Evolutionary conservation across 2,329 filamentous ascomycete species (phyloP).

Genomic region (Dactylellina drechsleri): DNA sequence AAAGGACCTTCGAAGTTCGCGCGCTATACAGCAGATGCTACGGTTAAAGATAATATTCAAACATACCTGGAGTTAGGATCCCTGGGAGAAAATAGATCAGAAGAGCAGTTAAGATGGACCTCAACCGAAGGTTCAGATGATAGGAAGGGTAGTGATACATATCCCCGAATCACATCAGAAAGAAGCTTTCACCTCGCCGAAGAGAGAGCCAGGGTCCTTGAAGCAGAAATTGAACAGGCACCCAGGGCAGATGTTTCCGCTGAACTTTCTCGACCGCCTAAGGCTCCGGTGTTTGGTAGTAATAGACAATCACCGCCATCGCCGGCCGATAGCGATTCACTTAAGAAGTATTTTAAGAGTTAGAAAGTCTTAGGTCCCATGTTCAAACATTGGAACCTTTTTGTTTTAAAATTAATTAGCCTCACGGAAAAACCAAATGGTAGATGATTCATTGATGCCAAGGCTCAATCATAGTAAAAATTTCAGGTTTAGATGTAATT

Average conservation of each 20-base stretch:
- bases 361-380: background rate
- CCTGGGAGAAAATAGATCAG: constrained; percentile 13
- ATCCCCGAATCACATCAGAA: constrained; percentile 32
- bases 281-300: constrained; percentile 19
- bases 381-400: too few species aligned
- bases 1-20: constrained; percentile 40
- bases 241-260: background rate
- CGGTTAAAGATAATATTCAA: constrained; percentile 34
- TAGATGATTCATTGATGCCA: too few species aligned
- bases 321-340: constrained; percentile 13
- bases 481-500: too few species aligned
- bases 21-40: constrained; percentile 45
- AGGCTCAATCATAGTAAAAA: too few species aligned
- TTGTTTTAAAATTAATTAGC: too few species aligned
- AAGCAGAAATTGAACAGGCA: constrained; percentile 19
- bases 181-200: constrained; percentile 43
- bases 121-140: constrained; percentile 19
- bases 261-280: constrained; percentile 28
- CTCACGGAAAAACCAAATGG: too few species aligned
- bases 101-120: constrained; percentile 18
- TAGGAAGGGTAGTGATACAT: constrained; percentile 19
- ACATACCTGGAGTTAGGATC: constrained; percentile 40
- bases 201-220: constrained; percentile 41
- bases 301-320: constrained; percentile 22
- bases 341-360: background rate